A percentile compares a stretch with the other conserved stretches of the same genome.
Conservation (phyloP, 169 alveolate species). For the Babesia bovis region DNA sequence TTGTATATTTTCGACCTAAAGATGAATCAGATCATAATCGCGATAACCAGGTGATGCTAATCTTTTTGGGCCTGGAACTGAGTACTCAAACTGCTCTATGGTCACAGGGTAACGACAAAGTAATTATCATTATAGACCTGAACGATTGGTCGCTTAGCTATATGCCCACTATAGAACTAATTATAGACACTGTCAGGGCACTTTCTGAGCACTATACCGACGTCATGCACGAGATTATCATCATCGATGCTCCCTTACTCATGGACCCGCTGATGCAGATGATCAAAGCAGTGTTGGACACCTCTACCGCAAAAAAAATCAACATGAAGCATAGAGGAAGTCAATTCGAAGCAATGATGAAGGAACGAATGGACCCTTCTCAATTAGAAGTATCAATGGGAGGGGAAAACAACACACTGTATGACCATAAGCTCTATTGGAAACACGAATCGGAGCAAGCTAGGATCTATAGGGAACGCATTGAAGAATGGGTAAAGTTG, state of each 20-base stretch:
- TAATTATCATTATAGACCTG: constrained; percentile 54
- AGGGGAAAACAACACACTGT: constrained; percentile 26
- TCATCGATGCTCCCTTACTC: constrained; percentile 54
- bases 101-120: constrained; percentile 56
- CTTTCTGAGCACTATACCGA: constrained; percentile 57
- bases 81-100: constrained; percentile 25
- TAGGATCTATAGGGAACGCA: constrained; percentile 1
- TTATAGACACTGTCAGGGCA: constrained; percentile 60
- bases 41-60: constrained; percentile 42
- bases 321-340: constrained; percentile 40
- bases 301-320: constrained; percentile 55
- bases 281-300: constrained; percentile 57
- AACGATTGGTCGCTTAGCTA: constrained; percentile 53
- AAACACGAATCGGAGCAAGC: constrained; percentile 14
- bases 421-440: constrained; percentile 49
- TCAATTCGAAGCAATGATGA: constrained; percentile 12
- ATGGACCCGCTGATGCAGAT: constrained; percentile 54
- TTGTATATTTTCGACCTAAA: constrained; percentile 52
- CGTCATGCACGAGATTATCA: constrained; percentile 46
- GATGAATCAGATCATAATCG: constrained; percentile 29
- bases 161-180: constrained; percentile 54
- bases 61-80: constrained; percentile 44
- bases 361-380: constrained; percentile 4
- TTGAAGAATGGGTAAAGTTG: constrained; percentile 26
- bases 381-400: constrained; percentile 57